Evolutionary conservation across 2,329 filamentous ascomycete genomes (phyloP), one percentile per base, ranked within the genome.

Genomic region (Penicillium griseofulvum): DNA sequence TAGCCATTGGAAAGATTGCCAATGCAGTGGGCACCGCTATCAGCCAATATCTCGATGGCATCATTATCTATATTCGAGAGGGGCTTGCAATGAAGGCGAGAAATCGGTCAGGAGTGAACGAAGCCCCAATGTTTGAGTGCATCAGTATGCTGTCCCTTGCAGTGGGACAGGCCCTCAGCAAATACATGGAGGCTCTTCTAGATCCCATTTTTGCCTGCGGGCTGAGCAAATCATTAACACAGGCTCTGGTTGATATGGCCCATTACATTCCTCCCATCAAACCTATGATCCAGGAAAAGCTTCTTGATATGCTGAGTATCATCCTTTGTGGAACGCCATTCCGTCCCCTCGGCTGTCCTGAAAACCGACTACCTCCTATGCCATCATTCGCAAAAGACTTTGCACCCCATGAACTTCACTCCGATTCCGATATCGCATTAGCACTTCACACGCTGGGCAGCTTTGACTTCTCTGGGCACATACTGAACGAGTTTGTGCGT

Each of bases 131-230:
- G 58, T 97, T 97, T 67, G 90, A 96, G 74, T 99, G 94, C 74
- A 95, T 99, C 71, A 99, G 95, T 72, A 92, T 96, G 78, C 83
- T 99, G 49, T 91, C 94, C 0, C 88, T 96, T 43, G 94, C 94
- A 3, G 94, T 97, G 29, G 94, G 94, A 1, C 94, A 99, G 76
- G 94, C 93, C 0, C 80, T 99, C 50, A 97, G 91, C 81, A 99
- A 97, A 75, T 97, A 97, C 71, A 97, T 99, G 86, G 92, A 97
- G 70, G 90, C 92, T 12, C 79, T 99, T 28, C 82, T 99, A 10
- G 93, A 97, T 65, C 92, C 95, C 11, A 97, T 99, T 56, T 99
- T 99, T 74, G 92, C 91, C 16, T 99, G 94, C 70, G 94, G 96
- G 46, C 81, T 99, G 49, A 97, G 91, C 36, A 89, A 93, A 54